These are phyloP conservation scores for Pleodorina starrii DNA, from an alignment of 139 green algal genomes.

Conservation along the genomic window DNA sequence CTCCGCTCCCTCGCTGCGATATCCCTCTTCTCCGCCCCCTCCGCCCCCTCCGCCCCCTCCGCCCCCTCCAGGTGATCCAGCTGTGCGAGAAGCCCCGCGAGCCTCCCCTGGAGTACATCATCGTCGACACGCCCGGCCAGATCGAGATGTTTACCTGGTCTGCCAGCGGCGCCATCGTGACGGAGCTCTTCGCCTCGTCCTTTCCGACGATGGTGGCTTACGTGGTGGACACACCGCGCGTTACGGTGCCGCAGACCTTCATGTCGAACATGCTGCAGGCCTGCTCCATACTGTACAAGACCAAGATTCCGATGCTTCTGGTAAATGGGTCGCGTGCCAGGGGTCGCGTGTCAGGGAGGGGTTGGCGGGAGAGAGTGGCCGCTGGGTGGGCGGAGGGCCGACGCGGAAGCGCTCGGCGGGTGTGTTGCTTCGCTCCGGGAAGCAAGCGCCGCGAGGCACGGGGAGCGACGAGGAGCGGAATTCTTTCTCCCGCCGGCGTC, in stretches of 20 bases:
- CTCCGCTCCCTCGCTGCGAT: no score
- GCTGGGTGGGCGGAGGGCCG: no score
- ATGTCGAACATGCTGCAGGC: slow-evolving; percentile 99
- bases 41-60: no score
- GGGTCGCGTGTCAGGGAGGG: no score
- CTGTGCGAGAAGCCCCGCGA: slow-evolving; percentile 87
- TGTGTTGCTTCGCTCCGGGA: no score
- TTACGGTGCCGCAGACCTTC: slow-evolving; percentile 90
- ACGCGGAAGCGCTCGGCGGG: no score
- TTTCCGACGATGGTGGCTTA: slow-evolving; percentile 94
- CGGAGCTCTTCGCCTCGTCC: slow-evolving; percentile 91
- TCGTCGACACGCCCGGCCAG: slow-evolving; percentile 95
- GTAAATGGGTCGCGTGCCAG: no score
- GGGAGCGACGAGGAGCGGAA: no score
- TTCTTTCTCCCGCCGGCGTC: no score
- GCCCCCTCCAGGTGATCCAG: slow-evolving; percentile 88
- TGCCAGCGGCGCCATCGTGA: slow-evolving; percentile 91
- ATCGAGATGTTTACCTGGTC: slow-evolving; percentile 99
- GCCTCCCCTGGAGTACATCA: slow-evolving; percentile 85
- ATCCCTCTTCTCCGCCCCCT: no score
- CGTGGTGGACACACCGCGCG: slow-evolving; percentile 95
- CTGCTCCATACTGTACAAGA: slow-evolving; percentile 97
- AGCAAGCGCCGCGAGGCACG: no score
- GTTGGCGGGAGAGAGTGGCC: no score
- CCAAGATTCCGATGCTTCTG: slow-evolving; percentile 93